Evolutionary conservation across 768 basidiomycete species (phyloP).

Genomic region (Pleurotus ostreatus): DNA sequence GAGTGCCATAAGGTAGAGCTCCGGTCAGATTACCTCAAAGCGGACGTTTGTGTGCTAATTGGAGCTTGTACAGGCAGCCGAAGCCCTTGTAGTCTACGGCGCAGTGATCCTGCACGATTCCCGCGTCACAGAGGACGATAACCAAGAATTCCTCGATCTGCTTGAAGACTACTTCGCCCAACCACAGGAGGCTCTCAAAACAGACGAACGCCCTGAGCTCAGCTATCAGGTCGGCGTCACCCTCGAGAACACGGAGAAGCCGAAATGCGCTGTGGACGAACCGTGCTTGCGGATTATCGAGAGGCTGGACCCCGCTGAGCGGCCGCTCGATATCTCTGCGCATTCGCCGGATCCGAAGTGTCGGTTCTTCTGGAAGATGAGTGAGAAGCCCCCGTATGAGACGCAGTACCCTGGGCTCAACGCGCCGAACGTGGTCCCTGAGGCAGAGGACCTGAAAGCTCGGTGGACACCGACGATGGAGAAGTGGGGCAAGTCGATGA

Average conservation of each 20-base stretch:
- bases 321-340: constrained; percentile 80
- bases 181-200: constrained; percentile 51
- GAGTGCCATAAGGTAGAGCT: constrained; percentile 62
- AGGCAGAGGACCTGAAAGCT: constrained; percentile 47
- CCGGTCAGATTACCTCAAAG: not conserved
- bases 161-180: constrained; percentile 94
- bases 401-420: constrained; percentile 76
- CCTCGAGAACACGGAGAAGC: constrained; percentile 94
- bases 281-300: constrained; percentile 81
- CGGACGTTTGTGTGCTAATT: not conserved
- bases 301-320: constrained; percentile 67
- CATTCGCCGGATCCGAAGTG: constrained; percentile 92
- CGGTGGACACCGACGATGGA: constrained; percentile 75
- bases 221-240: constrained; percentile 94
- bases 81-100: constrained; percentile 79
- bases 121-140: constrained; percentile 79
- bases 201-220: constrained; percentile 81
- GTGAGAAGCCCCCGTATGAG: constrained; percentile 66
- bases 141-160: constrained; percentile 78
- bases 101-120: constrained; percentile 85
- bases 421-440: constrained; percentile 79
- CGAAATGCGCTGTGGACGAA: constrained; percentile 79
- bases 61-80: constrained; percentile 55
- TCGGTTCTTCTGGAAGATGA: constrained; percentile 90
- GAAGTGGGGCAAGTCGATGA: constrained; percentile 88